Evolutionary conservation across 257 asterid species (phyloP).

Genomic region (Forsythia viridissima): DNA sequence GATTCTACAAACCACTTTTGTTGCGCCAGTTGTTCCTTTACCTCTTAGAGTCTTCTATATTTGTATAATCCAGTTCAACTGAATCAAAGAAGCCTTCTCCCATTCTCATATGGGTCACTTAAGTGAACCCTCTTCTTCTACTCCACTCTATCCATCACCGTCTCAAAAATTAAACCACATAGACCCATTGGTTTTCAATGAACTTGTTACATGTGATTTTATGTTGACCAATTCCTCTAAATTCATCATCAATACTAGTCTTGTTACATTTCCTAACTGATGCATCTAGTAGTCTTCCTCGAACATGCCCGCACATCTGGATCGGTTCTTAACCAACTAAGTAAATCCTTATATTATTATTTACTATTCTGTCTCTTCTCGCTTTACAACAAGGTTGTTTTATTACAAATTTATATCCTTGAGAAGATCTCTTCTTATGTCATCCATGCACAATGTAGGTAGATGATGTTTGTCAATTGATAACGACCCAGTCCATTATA

Average conservation of each 20-base stretch:
- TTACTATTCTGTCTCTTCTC: neutral
- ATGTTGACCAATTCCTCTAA: too few species aligned
- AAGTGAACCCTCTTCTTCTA: neutral
- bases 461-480: neutral
- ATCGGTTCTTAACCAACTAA: neutral
- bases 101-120: neutral
- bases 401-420: neutral
- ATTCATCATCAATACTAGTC: neutral
- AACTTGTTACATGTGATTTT: neutral
- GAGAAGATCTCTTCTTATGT: neutral
- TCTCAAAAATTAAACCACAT: neutral
- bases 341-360: neutral
- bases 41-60: neutral
- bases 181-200: neutral
- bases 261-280: neutral
- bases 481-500: neutral
- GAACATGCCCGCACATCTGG: neutral
- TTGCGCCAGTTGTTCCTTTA: neutral
- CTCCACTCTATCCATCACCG: neutral
- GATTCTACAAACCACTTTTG: neutral
- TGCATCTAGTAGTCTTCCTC: neutral
- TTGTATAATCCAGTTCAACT: neutral
- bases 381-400: neutral
- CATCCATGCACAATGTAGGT: neutral
- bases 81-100: neutral